phyloP scores from a whole-genome alignment of 2,329 filamentous ascomycete genomes.

The Penicillium sp. region DNA sequence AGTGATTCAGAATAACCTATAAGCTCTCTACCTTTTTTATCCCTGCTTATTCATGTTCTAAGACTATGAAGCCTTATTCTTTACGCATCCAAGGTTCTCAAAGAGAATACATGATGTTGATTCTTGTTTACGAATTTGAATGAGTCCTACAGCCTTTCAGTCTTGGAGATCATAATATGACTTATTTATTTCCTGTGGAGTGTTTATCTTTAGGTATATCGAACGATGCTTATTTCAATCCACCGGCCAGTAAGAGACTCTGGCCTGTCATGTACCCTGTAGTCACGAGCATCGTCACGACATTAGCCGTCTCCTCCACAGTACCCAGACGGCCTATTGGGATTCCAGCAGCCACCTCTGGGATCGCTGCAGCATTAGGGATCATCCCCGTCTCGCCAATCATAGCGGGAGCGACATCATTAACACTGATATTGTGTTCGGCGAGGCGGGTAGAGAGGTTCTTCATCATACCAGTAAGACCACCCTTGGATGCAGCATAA shows the following conservation, averaged over 20 bases:
- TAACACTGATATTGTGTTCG: slow-evolving; percentile 63
- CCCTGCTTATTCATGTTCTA: no score
- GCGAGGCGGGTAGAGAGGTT: slow-evolving; percentile 63
- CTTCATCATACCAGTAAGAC: slow-evolving; percentile 65
- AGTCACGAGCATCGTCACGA: slow-evolving; percentile 60
- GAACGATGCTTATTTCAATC: slow-evolving; percentile 46
- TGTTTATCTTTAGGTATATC: background rate
- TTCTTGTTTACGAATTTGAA: background rate
- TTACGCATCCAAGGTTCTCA: no score
- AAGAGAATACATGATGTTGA: no score
- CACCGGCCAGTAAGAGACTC: slow-evolving; percentile 55
- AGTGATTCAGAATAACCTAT: no score
- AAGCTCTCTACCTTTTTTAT: no score
- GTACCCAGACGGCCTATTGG: slow-evolving; percentile 60
- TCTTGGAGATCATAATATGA: background rate
- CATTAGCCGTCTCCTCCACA: slow-evolving; percentile 61
- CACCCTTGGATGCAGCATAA: slow-evolving; percentile 63
- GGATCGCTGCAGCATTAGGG: slow-evolving; percentile 57
- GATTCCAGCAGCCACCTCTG: slow-evolving; percentile 61
- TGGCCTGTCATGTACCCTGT: slow-evolving; percentile 64
- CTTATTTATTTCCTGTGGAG: background rate
- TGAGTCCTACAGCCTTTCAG: background rate
- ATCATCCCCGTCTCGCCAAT: slow-evolving; percentile 67
- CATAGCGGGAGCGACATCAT: slow-evolving; percentile 70
- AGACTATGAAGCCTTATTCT: no score